Conservation (phyloP, 345 rosid species). For the Ceriops tagal region DNA sequence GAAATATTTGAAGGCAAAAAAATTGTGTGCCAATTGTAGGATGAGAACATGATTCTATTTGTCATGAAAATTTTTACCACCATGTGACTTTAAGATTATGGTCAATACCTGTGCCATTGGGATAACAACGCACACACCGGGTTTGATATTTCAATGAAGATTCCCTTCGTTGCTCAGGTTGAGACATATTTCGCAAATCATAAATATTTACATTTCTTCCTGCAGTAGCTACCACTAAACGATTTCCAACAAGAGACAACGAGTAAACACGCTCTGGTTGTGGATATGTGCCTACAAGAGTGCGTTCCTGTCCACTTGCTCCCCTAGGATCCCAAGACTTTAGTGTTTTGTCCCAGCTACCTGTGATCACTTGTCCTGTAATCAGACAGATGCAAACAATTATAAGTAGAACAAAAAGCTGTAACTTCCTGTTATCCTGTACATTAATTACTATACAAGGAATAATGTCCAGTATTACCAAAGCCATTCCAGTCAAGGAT, state of each 20-base stretch:
- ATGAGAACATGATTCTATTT: neutral
- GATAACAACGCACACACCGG: slow-evolving; percentile 89
- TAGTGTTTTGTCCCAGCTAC: slow-evolving; percentile 92
- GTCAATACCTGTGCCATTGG: slow-evolving; percentile 79
- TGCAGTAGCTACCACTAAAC: slow-evolving; percentile 90
- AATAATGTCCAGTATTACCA: neutral
- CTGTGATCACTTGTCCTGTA: slow-evolving; percentile 90
- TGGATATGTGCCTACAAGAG: slow-evolving; percentile 76
- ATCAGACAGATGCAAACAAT: slow-evolving; percentile 9
- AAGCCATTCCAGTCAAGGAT: neutral
- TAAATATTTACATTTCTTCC: slow-evolving; percentile 94
- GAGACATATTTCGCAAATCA: slow-evolving; percentile 90
- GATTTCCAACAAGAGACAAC: slow-evolving; percentile 83
- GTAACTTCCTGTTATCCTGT: neutral
- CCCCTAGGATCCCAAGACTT: slow-evolving; percentile 99
- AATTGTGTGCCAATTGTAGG: neutral
- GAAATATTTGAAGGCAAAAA: too few relatives aligned
- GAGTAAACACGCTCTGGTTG: slow-evolving; percentile 98
- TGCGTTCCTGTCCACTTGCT: slow-evolving; percentile 79
- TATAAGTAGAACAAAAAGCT: neutral
- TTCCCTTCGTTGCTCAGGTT: slow-evolving; percentile 93
- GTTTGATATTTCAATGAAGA: slow-evolving; percentile 94
- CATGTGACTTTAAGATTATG: neutral
- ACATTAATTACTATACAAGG: neutral
- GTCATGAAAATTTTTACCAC: neutral